These are phyloP conservation scores for Populus euphratica DNA, from an alignment of 345 rosid species.

Conservation along the genomic window DNA sequence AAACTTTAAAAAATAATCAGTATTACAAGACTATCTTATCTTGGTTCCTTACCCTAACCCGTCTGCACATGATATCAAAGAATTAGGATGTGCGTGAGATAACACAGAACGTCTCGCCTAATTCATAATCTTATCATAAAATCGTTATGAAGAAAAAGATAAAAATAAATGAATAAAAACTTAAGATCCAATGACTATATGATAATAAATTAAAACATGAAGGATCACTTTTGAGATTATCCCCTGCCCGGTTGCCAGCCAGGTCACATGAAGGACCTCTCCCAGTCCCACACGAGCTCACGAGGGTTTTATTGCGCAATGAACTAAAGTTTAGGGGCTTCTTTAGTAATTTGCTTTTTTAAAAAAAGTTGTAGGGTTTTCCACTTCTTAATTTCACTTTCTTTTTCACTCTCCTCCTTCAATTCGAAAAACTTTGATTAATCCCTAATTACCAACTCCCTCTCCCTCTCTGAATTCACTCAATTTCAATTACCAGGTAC, in stretches of 20 bases:
- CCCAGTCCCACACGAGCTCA: background rate
- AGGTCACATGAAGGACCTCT: background rate
- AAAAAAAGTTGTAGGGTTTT: background rate
- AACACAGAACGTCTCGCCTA: too few species aligned
- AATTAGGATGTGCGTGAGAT: too few species aligned
- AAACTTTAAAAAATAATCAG: too few species aligned
- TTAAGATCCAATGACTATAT: background rate
- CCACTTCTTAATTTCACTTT: background rate
- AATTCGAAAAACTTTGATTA: slow-evolving; percentile 1
- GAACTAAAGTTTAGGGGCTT: background rate
- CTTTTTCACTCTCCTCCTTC: background rate
- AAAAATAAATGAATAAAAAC: too few species aligned
- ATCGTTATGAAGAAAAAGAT: too few species aligned
- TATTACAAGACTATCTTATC: too few species aligned
- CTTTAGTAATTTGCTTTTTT: background rate
- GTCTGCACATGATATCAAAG: too few species aligned
- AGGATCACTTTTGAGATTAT: background rate
- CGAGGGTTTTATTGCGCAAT: background rate
- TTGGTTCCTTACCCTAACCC: too few species aligned
- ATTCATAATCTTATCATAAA: too few species aligned
- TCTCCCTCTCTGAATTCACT: background rate
- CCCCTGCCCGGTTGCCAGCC: background rate
- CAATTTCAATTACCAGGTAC: background rate
- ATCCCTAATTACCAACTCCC: background rate
- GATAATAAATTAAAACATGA: background rate